These are phyloP conservation scores for Mrakia gelida DNA, from an alignment of 768 basidiomycete species.

Conservation along the genomic window DNA sequence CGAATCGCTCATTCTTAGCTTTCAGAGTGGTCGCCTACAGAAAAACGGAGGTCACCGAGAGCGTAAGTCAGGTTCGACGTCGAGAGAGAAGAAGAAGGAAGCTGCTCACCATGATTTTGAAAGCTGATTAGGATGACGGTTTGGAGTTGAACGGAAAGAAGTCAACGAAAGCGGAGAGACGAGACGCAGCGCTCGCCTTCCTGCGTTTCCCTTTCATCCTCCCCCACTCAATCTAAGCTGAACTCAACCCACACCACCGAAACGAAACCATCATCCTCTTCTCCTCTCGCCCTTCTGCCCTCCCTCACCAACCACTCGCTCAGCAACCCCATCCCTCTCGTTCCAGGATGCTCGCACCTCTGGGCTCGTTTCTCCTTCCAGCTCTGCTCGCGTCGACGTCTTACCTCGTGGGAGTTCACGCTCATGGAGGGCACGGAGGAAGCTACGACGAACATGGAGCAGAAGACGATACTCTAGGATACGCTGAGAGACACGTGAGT, in stretches of 20 bases:
- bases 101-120: slow-evolving; percentile 1
- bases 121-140: neutral
- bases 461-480: slow-evolving; percentile 18
- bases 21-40: slow-evolving; percentile 16
- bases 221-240: too few relatives aligned
- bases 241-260: neutral
- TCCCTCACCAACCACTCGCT: neutral
- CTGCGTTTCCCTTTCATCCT: neutral
- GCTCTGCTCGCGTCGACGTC: slow-evolving; percentile 18
- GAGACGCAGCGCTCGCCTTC: neutral
- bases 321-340: too few relatives aligned
- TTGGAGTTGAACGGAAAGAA: neutral
- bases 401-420: slow-evolving; percentile 12
- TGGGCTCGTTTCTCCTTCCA: slow-evolving; percentile 1
- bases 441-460: slow-evolving; percentile 31
- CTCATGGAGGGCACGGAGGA: slow-evolving; percentile 26
- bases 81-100: neutral
- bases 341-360: neutral
- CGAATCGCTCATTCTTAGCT: slow-evolving; percentile 5
- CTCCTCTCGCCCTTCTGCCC: neutral
- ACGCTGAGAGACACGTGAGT: slow-evolving; percentile 33
- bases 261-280: neutral
- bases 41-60: neutral
- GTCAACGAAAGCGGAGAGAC: too few relatives aligned
- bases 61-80: neutral